Evolutionary conservation across 2,329 filamentous ascomycete genomes (phyloP).

Genomic region (Rhynchosporium graminicola): DNA sequence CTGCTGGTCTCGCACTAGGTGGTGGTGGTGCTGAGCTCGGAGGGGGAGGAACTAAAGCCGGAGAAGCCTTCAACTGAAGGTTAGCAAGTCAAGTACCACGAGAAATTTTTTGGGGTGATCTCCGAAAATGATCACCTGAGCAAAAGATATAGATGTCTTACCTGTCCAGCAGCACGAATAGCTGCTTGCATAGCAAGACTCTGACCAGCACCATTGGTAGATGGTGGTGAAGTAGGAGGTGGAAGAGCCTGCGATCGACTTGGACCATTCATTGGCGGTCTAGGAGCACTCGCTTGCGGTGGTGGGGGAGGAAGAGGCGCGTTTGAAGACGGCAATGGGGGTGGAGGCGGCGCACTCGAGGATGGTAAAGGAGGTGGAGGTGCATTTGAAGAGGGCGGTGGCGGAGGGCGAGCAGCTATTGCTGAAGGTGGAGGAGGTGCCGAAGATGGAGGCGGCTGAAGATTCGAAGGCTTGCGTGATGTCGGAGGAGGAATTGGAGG

Average conservation of each 20-base stretch:
- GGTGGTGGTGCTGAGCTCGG: constrained; percentile 43
- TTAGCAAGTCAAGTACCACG: neutral
- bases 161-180: constrained; percentile 45
- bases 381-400: constrained; percentile 41
- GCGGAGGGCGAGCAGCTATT: constrained; percentile 39
- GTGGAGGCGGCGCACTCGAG: constrained; percentile 40
- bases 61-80: constrained; percentile 40
- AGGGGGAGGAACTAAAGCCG: constrained; percentile 43
- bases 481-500: constrained; percentile 59
- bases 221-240: constrained; percentile 42
- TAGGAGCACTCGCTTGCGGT: constrained; percentile 38
- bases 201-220: constrained; percentile 37
- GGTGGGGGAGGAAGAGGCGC: constrained; percentile 38
- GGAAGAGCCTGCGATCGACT: constrained; percentile 31
- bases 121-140: neutral
- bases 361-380: constrained; percentile 39
- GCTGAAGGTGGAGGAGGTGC: constrained; percentile 42
- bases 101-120: neutral
- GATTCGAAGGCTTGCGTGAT: constrained; percentile 57
- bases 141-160: neutral
- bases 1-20: constrained; percentile 39
- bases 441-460: constrained; percentile 43
- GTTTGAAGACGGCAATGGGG: constrained; percentile 33
- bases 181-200: constrained; percentile 49
- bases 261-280: constrained; percentile 29